phyloP scores from a whole-genome alignment of 768 basidiomycete species.

The Mycena belliarum region DNA sequence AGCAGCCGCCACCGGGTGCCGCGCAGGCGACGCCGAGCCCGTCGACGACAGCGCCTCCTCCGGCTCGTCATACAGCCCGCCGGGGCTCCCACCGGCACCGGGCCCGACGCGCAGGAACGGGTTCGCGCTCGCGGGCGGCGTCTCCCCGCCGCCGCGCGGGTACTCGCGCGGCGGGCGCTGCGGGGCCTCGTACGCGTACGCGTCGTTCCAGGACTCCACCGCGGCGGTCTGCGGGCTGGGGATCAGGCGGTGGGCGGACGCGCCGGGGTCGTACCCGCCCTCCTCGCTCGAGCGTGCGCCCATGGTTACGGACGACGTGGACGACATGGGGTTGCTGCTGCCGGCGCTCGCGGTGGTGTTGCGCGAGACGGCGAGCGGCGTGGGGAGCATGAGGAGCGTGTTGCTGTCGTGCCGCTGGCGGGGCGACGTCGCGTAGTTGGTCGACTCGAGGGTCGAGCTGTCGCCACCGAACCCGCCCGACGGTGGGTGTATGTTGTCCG shows the following conservation, averaged over 20 bases:
- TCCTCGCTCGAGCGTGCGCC: conserved; percentile 54
- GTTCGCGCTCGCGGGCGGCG: conserved; percentile 49
- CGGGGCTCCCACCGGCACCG: conserved; percentile 36
- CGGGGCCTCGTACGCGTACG: conserved; percentile 30
- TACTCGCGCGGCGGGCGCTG: conserved; percentile 23
- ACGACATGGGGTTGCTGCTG: conserved; percentile 44
- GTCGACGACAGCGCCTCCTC: conserved; percentile 10
- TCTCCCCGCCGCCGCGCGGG: conserved; percentile 24
- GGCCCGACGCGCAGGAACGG: conserved; percentile 47
- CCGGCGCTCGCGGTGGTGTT: conserved; percentile 18
- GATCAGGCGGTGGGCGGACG: conserved; percentile 45
- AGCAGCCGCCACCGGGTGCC: conserved; percentile 32
- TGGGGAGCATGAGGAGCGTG: conserved; percentile 71
- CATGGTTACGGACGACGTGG: conserved; percentile 46
- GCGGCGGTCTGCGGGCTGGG: conserved; percentile 38
- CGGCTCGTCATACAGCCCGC: conserved; percentile 38
- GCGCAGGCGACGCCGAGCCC: conserved; percentile 23
- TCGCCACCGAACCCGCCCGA: conserved; percentile 33
- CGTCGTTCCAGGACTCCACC: conserved; percentile 40
- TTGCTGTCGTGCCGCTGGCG: conserved; percentile 71
- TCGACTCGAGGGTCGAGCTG: conserved; percentile 66
- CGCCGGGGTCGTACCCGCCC: conserved; percentile 41
- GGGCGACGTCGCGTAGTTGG: conserved; percentile 31
- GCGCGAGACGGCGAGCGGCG: conserved; percentile 60
- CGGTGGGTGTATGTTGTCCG: conserved; percentile 64